Conservation (phyloP, 139 green algal genomes). For the Chlamydomonas sp. region DNA sequence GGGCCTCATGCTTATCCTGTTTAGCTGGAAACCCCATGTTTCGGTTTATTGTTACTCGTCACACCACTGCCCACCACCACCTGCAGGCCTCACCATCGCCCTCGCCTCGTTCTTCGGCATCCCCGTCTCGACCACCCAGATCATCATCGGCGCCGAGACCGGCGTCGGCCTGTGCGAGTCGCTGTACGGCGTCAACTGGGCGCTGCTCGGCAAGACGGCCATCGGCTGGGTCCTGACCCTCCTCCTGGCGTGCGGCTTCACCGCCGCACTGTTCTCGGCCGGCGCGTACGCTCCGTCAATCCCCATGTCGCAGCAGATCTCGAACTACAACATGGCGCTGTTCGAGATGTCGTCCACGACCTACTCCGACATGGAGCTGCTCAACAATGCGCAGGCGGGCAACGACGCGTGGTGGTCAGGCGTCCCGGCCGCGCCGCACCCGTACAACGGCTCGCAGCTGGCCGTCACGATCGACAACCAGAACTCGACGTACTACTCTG, state of each 20-base stretch:
- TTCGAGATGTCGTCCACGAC: too few relatives aligned
- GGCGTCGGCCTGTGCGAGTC: conserved; percentile 24
- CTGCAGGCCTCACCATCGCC: conserved; percentile 29
- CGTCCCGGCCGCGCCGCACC: not conserved
- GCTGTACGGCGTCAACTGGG: conserved; percentile 21
- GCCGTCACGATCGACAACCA: not conserved
- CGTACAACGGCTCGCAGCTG: not conserved
- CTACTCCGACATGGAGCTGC: not conserved
- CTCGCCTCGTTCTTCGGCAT: conserved; percentile 35
- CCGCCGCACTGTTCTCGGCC: conserved; percentile 9
- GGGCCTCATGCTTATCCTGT: too few relatives aligned
- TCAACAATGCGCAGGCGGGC: not conserved
- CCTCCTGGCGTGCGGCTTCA: conserved; percentile 12
- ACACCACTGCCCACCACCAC: too few relatives aligned
- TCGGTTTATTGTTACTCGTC: too few relatives aligned
- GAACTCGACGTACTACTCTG: too few relatives aligned
- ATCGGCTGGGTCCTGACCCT: conserved; percentile 32
- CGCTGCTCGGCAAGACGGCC: conserved; percentile 23
- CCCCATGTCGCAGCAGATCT: not conserved
- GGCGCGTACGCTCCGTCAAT: conserved; percentile 17
- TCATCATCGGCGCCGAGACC: conserved; percentile 24
- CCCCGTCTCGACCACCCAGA: conserved; percentile 31
- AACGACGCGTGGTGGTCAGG: not conserved
- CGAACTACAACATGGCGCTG: too few relatives aligned
- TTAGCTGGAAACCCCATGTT: too few relatives aligned